Conservation (phyloP, 371 early-diverging fungal genomes). For the Umbelopsis sp. region DNA sequence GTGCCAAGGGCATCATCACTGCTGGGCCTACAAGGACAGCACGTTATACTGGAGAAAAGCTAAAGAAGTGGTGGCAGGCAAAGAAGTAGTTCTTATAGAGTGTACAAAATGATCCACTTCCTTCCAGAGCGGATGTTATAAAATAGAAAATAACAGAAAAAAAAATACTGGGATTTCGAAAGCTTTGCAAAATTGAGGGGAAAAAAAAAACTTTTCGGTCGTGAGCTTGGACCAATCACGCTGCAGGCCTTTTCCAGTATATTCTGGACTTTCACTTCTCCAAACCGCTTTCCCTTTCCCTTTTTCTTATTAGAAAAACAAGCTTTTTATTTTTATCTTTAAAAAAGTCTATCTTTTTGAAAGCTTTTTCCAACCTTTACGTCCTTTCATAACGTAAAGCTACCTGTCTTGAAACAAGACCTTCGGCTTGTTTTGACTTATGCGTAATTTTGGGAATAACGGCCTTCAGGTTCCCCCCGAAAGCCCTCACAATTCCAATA, state of each 20-base stretch:
- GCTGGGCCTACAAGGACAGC: conserved; percentile 80
- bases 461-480: conserved; percentile 4
- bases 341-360: too few relatives aligned
- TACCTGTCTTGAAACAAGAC: conserved; percentile 1
- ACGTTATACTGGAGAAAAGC: conserved; percentile 76
- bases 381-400: conserved; percentile 12
- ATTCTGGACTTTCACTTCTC: too few relatives aligned
- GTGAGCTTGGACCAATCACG: too few relatives aligned
- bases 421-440: conserved; percentile 2
- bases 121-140: too few relatives aligned
- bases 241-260: too few relatives aligned
- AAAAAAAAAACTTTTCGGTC: too few relatives aligned
- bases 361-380: background rate
- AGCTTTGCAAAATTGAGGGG: too few relatives aligned
- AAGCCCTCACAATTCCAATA: background rate
- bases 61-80: conserved; percentile 69
- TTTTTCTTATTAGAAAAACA: too few relatives aligned
- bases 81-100: conserved; percentile 31
- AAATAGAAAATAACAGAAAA: too few relatives aligned
- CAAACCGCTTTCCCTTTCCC: too few relatives aligned
- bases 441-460: conserved; percentile 15
- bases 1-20: conserved; percentile 89
- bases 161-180: too few relatives aligned
- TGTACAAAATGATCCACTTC: background rate
- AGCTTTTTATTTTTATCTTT: too few relatives aligned